Conservation (phyloP, 805 yeast species). For the Diddensiella caesifluorescens region DNA sequence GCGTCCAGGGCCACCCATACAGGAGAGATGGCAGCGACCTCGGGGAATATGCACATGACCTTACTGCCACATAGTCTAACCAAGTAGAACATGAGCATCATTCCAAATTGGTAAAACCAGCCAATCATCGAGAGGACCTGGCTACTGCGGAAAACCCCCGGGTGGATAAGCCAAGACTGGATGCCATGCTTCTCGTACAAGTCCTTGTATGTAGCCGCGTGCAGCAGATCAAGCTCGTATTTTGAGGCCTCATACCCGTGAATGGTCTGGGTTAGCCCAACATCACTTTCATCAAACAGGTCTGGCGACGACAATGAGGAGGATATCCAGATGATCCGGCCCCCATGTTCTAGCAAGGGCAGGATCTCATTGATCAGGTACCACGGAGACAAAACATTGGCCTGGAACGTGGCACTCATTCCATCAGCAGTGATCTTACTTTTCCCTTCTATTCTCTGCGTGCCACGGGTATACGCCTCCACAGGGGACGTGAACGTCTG, state of each 20-base stretch:
- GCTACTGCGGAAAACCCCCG: slow-evolving; percentile 86
- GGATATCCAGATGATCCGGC: slow-evolving; percentile 78
- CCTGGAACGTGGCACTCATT: slow-evolving; percentile 85
- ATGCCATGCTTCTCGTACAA: slow-evolving; percentile 49
- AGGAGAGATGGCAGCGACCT: slow-evolving; percentile 85
- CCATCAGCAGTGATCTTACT: slow-evolving; percentile 76
- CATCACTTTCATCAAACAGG: slow-evolving; percentile 65
- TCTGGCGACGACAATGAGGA: slow-evolving; percentile 76
- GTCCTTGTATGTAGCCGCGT: slow-evolving; percentile 57
- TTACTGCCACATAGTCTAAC: slow-evolving; percentile 80
- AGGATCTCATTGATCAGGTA: slow-evolving; percentile 66
- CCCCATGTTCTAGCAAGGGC: slow-evolving; percentile 52
- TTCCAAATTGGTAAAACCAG: slow-evolving; percentile 47
- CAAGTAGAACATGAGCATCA: slow-evolving; percentile 75
- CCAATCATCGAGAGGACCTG: slow-evolving; percentile 52
- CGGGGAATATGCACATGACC: slow-evolving; percentile 85
- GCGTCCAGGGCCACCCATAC: slow-evolving; percentile 57
- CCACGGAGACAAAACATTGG: slow-evolving; percentile 95
- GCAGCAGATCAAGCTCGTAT: slow-evolving; percentile 76
- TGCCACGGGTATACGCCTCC: slow-evolving; percentile 81
- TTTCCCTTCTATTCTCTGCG: slow-evolving; percentile 72
- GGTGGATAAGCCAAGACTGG: slow-evolving; percentile 76
- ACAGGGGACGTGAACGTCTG: slow-evolving; percentile 60
- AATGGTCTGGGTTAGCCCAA: slow-evolving; percentile 58
- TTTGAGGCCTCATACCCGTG: slow-evolving; percentile 91